A percentile compares a stretch with the other conserved stretches of the same genome.
Evolutionary conservation across 192 early-diverging fungal genomes (phyloP).

Genomic region (Coemansia sp.): DNA sequence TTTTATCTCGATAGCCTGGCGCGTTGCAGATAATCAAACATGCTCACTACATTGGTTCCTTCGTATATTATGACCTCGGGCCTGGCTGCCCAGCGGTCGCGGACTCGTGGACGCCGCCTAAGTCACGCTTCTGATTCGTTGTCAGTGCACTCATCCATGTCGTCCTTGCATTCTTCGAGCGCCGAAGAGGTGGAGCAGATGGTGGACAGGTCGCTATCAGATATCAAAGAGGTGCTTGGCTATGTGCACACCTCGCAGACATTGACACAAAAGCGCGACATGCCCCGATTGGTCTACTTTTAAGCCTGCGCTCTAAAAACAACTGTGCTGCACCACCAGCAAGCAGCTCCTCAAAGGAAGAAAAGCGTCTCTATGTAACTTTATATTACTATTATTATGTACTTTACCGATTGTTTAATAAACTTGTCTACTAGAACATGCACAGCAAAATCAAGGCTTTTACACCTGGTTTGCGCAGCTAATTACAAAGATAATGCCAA

Average conservation of each 20-base stretch:
- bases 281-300: constrained; percentile 48
- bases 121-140: constrained; percentile 30
- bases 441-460: not conserved
- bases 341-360: no score
- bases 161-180: constrained; percentile 6
- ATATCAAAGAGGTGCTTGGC: constrained; percentile 51
- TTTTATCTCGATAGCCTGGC: not conserved
- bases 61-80: constrained; percentile 49
- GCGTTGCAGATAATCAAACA: not conserved
- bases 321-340: not conserved
- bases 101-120: constrained; percentile 17
- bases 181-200: constrained; percentile 12
- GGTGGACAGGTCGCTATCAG: constrained; percentile 14
- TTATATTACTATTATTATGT: constrained; percentile 9
- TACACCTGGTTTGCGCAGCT: no score
- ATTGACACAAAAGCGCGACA: constrained; percentile 28
- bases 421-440: constrained; percentile 14
- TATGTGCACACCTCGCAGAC: constrained; percentile 31
- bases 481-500: not conserved
- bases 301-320: constrained; percentile 4
- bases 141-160: constrained; percentile 5
- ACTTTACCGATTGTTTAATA: constrained; percentile 14
- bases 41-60: constrained; percentile 26
- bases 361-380: not conserved
- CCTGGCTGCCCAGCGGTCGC: constrained; percentile 42